Evolutionary conservation across 2,329 filamentous ascomycete genomes (phyloP).

Genomic region (Parafenestella ontariensis): DNA sequence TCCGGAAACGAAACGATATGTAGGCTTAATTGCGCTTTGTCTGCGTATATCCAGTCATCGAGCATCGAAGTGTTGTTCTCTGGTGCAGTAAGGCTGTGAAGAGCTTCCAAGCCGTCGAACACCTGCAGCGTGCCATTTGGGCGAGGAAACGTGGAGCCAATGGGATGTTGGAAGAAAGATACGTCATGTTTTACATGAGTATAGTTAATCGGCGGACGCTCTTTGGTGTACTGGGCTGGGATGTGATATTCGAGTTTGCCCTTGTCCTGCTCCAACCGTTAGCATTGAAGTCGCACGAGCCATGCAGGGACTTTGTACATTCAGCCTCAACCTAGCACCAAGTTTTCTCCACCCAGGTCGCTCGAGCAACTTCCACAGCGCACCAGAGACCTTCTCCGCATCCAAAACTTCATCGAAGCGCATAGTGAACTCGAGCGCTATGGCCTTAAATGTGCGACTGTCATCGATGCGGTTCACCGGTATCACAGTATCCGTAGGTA

Average conservation of each 20-base stretch:
- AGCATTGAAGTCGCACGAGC: conserved; percentile 12
- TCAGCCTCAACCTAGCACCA: conserved; percentile 54
- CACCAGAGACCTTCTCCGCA: conserved; percentile 44
- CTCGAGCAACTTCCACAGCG: conserved; percentile 51
- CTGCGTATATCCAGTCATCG: conserved; percentile 27
- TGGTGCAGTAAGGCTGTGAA: conserved; percentile 8
- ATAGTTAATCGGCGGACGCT: conserved; percentile 53
- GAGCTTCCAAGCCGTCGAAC: neutral
- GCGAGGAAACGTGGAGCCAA: conserved; percentile 49
- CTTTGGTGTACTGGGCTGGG: conserved; percentile 44
- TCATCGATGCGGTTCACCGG: conserved; percentile 25
- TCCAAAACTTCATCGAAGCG: conserved; percentile 59
- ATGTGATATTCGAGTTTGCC: conserved; percentile 53
- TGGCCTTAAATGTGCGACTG: conserved; percentile 3
- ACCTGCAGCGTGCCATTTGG: conserved; percentile 12
- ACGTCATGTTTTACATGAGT: conserved; percentile 48
- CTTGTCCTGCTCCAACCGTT: conserved; percentile 14
- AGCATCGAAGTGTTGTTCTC: conserved; percentile 11
- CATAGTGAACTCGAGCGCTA: conserved; percentile 38
- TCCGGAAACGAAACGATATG: conserved; percentile 30
- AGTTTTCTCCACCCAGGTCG: conserved; percentile 57
- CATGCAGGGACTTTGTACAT: conserved; percentile 36
- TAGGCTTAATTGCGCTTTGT: conserved; percentile 25
- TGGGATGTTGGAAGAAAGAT: conserved; percentile 52
- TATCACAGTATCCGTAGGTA: conserved; percentile 31